Conservation (phyloP, 768 basidiomycete genomes). For the Suillus sp. region DNA sequence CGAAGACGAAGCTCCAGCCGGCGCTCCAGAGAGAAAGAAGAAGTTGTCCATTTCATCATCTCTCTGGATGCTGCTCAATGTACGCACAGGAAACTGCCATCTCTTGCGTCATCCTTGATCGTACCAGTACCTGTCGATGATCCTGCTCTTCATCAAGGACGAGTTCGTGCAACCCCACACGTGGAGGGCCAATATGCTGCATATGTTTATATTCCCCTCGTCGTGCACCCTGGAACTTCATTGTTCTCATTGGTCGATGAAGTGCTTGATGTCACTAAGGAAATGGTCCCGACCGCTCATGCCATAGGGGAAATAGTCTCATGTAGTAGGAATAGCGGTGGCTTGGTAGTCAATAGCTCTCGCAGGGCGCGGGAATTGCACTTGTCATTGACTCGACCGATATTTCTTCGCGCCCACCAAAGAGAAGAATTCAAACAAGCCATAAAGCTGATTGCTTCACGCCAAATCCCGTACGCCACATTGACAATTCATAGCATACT, state of each 20-base stretch:
- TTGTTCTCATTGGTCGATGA: slow-evolving; percentile 50
- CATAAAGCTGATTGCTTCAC: slow-evolving; percentile 54
- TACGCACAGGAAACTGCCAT: slow-evolving; percentile 58
- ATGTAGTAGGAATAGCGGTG: slow-evolving; percentile 9
- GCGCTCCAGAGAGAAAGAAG: slow-evolving; percentile 39
- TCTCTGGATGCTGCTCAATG: slow-evolving; percentile 12
- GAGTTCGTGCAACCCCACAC: slow-evolving; percentile 72
- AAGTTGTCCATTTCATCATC: slow-evolving; percentile 32
- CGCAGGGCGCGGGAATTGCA: slow-evolving; percentile 57
- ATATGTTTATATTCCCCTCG: slow-evolving; percentile 74
- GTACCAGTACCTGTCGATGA: slow-evolving; percentile 61
- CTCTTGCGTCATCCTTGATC: slow-evolving; percentile 52
- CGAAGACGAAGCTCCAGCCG: slow-evolving; percentile 37
- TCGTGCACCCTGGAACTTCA: slow-evolving; percentile 42
- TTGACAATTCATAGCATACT: slow-evolving; percentile 5
- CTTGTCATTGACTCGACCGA: slow-evolving; percentile 82
- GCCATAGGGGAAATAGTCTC: slow-evolving; percentile 37
- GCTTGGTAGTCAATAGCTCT: slow-evolving; percentile 12
- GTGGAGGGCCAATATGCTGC: slow-evolving; percentile 86
- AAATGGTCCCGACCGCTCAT: slow-evolving; percentile 49
- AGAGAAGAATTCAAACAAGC: slow-evolving; percentile 68
- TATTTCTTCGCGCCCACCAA: slow-evolving; percentile 80
- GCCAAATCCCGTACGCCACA: slow-evolving; percentile 45
- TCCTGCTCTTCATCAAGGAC: slow-evolving; percentile 83
- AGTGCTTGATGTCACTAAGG: slow-evolving; percentile 46